phyloP scores from a whole-genome alignment of 176 grass and related monocot genomes.

The Triticum dicoccoides region DNA sequence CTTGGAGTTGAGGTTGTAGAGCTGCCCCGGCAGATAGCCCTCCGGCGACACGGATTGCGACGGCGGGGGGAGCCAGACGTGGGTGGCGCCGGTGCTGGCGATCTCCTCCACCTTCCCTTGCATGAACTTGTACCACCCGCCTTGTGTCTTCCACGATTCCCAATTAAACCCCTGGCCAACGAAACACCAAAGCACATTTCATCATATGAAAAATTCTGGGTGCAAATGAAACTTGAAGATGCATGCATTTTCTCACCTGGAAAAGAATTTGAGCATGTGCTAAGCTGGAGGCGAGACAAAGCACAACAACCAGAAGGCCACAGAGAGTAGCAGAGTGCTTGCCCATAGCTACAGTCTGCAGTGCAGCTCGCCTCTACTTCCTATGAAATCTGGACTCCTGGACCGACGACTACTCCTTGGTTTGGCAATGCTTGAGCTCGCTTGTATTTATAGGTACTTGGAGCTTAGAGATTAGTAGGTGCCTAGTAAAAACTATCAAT shows the following conservation, averaged over 20 bases:
- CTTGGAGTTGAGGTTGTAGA: neutral
- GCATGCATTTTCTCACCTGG: neutral
- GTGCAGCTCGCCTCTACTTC: neutral
- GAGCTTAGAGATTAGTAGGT: neutral
- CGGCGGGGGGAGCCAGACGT: neutral
- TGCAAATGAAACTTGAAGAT: no score
- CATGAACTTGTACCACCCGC: neutral
- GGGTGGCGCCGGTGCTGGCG: neutral
- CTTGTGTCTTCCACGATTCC: constrained; percentile 3
- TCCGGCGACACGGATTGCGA: neutral
- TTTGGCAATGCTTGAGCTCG: neutral
- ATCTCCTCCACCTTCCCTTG: neutral
- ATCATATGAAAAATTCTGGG: no score
- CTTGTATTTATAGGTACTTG: neutral
- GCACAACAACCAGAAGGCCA: neutral
- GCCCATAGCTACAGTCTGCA: neutral
- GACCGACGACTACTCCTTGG: neutral
- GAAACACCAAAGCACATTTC: neutral
- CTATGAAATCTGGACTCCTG: neutral
- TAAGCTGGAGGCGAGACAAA: neutral
- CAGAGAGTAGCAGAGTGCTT: neutral
- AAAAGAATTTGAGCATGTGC: constrained; percentile 6
- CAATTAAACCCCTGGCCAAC: neutral
- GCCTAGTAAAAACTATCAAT: neutral
- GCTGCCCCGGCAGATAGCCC: neutral